phyloP scores from a whole-genome alignment of 2,329 filamentous ascomycete species.

The Diaporthe longicolla region DNA sequence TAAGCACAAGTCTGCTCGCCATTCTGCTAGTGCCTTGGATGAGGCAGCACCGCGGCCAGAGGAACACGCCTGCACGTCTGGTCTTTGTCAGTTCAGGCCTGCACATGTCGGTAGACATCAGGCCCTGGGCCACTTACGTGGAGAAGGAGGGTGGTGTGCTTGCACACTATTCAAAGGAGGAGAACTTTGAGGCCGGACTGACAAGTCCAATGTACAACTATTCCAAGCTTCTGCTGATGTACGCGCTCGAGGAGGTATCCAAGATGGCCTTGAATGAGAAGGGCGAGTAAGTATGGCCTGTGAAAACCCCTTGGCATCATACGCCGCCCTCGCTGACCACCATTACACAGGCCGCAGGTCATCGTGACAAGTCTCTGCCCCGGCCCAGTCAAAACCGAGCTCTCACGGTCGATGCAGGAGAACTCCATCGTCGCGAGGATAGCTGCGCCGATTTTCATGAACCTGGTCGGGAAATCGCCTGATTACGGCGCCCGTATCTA shows the following conservation, averaged over 20 bases:
- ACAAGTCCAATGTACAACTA: constrained; percentile 45
- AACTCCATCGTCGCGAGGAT: constrained; percentile 14
- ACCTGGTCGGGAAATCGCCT: constrained; percentile 20
- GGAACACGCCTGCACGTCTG: constrained; percentile 47
- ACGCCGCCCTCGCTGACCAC: background rate
- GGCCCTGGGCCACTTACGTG: constrained; percentile 43
- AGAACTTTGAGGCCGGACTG: constrained; percentile 46
- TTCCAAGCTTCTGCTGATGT: constrained; percentile 49
- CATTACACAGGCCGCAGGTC: constrained; percentile 45
- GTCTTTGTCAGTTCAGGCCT: constrained; percentile 46
- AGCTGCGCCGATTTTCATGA: constrained; percentile 27
- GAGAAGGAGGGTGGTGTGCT: constrained; percentile 45
- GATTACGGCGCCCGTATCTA: constrained; percentile 37
- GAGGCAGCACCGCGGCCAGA: constrained; percentile 46
- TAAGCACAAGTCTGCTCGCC: constrained; percentile 69
- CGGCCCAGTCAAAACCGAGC: constrained; percentile 38
- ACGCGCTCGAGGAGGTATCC: constrained; percentile 45
- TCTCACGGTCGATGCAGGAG: constrained; percentile 37
- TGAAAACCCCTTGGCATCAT: background rate
- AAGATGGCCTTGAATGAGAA: constrained; percentile 45
- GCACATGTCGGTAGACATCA: constrained; percentile 44
- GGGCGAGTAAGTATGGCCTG: constrained; percentile 44
- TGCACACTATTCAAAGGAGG: constrained; percentile 46
- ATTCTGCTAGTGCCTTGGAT: constrained; percentile 66
- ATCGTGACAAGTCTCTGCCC: constrained; percentile 43